Evolutionary conservation across 2,329 filamentous ascomycete genomes (phyloP), one percentile per base, ranked within the genome.

Genomic region (Gnomoniopsis sp.): DNA sequence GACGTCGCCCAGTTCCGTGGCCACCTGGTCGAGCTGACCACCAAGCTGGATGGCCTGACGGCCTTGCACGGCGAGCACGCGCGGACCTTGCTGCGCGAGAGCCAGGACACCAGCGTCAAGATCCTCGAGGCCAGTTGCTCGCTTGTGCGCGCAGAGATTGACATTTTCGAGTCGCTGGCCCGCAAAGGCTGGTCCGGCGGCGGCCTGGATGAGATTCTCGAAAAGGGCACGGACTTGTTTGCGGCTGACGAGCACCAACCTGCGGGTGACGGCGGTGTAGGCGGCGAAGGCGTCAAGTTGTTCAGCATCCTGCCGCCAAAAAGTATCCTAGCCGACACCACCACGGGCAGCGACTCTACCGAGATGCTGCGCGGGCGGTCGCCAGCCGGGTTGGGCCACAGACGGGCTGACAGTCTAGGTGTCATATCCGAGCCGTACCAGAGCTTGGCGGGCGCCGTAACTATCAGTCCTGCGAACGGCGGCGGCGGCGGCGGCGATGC

Each of bases 101-200:
- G 83, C 67, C 86, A 88, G 70, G 85, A 87, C 65, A 85, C 85
- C 63, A 87, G 84, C 65, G 76, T 72, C 26, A 77, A 78, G 63
- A 87, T 88, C 64, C 79, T 87, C 19, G 86, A 88, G 58, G 84
- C 85, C 19, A 82, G 83, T 66, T 87, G 85, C 66, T 85, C 82
- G 62, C 77, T 89, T 12, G 86, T 88, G 14, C 77, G 86, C 19
- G 86, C 86, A 56, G 86, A 89, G 72, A 83, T 89, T 21, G 86
- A 89, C 70, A 88, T 89, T 30, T 88, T 88, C 59, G 86, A 89
- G 73, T 77, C 81, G 23, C 72, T 89, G 23, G 86, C 86, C 21
- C 75, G 85, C 60, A 89, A 89, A 66, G 86, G 86, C 8, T 88
- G 86, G 86, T 81, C 75, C 21, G 86, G 86, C 41, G 86, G 86